Evolutionary conservation across 1,284 basidiomycete species (phyloP).

Genomic region (Moesziomyces sp.): DNA sequence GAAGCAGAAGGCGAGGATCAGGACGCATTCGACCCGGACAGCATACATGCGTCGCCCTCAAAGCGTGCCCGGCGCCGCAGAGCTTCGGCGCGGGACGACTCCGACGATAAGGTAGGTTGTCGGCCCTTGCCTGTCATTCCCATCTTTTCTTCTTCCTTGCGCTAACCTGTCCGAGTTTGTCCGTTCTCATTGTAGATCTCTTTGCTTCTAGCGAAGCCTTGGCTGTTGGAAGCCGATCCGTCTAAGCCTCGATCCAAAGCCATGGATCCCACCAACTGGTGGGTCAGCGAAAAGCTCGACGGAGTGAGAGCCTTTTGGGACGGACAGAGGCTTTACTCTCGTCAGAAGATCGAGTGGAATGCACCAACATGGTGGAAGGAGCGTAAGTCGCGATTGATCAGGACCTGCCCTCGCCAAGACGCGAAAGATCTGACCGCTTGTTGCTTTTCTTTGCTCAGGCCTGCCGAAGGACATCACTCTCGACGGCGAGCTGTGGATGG

Average conservation of each 20-base stretch:
- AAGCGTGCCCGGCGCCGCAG: conserved; percentile 22
- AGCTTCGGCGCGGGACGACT: conserved; percentile 8
- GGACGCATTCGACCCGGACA: conserved; percentile 10
- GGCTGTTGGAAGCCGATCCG: conserved; percentile 72
- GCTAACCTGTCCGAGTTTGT: background rate
- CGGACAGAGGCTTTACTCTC: conserved; percentile 73
- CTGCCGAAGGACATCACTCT: conserved; percentile 74
- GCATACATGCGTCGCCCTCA: conserved; percentile 24
- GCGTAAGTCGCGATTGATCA: conserved; percentile 68
- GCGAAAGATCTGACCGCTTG: too few relatives aligned
- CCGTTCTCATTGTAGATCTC: conserved; percentile 14
- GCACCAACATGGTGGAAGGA: conserved; percentile 75
- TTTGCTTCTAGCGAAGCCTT: conserved; percentile 74
- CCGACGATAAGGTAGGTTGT: conserved; percentile 20
- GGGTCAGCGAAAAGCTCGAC: conserved; percentile 74
- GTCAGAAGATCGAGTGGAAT: conserved; percentile 74
- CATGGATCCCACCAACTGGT: conserved; percentile 75
- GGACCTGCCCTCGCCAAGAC: too few relatives aligned
- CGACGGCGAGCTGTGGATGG: conserved; percentile 72
- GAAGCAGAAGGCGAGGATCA: conserved; percentile 13
- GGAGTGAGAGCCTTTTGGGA: conserved; percentile 73
- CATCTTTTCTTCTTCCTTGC: background rate
- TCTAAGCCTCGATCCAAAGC: conserved; percentile 21
- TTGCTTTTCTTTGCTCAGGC: conserved; percentile 66
- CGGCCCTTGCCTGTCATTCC: background rate